Evolutionary conservation across 305 asterid genomes (phyloP).

Genomic region (Ruellia speciosa): DNA sequence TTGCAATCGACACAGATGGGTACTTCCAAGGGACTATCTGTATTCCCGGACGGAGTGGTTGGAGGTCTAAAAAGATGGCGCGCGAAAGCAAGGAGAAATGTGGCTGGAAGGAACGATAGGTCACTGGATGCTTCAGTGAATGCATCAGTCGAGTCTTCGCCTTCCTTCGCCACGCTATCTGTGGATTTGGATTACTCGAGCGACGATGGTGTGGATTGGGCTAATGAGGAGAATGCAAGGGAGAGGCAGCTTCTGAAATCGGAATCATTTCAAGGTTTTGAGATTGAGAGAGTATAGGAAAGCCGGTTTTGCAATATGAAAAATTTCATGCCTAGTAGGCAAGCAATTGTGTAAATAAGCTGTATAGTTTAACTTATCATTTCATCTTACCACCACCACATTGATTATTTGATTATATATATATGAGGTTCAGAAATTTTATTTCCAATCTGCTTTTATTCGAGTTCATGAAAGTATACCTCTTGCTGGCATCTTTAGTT

Average conservation of each 20-base stretch:
- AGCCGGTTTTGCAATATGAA: too few relatives aligned
- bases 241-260: slow-evolving; percentile 18
- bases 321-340: too few relatives aligned
- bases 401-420: too few relatives aligned
- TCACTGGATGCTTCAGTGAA: slow-evolving; percentile 30
- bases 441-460: too few relatives aligned
- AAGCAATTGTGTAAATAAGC: neutral
- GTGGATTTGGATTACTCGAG: slow-evolving; percentile 27
- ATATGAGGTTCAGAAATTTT: neutral
- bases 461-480: too few relatives aligned
- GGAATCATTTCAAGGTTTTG: slow-evolving; percentile 44
- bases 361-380: neutral
- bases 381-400: neutral
- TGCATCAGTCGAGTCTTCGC: slow-evolving; percentile 33
- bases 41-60: slow-evolving; percentile 41
- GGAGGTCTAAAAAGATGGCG: slow-evolving; percentile 55
- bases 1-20: slow-evolving; percentile 43
- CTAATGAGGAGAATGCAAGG: slow-evolving; percentile 23
- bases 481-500: too few relatives aligned
- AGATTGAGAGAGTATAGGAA: slow-evolving; percentile 14
- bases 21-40: slow-evolving; percentile 44
- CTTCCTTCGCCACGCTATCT: slow-evolving; percentile 33
- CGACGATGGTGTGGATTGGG: slow-evolving; percentile 19
- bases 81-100: slow-evolving; percentile 42
- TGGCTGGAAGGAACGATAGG: slow-evolving; percentile 29